Evolutionary conservation across 1,284 basidiomycete genomes (phyloP), one percentile per base, ranked within the genome.

Genomic region (Microbotryum intermedium): DNA sequence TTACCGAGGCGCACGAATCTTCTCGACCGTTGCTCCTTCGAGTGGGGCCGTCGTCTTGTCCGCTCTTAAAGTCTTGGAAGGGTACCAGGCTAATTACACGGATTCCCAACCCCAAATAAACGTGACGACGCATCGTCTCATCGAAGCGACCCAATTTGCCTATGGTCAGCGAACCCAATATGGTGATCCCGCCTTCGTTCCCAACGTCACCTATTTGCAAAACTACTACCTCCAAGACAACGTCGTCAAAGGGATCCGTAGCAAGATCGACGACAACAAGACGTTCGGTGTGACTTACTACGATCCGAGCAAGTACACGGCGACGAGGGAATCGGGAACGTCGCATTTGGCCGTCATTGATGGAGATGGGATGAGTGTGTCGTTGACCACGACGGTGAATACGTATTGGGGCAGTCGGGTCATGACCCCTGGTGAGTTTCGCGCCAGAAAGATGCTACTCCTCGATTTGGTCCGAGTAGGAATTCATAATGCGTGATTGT

Each of bases 311-410:
- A 69, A 70, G 57, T 74, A 74, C 50, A 61, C 66, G 21, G 67
- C 74, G 1, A 57, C 71, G 16, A 61, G 53, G 18, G 76, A 77
- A 54, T 59, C 65, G 21, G 77, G 77, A 4, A 78, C 77, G 8
- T 74, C 72, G 30, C 74, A 76, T 46, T 58, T 78, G 25, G 73
- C 74, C 18, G 73, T 72, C 2, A 73, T 74, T 4, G 77, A 77
- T 59, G 62, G 61, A 0, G 53, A 69, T 21, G 77, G 77, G 2
- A 73, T 74, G 65, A 73, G 75, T 2, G 70, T 78, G 50, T 73
- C 74, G 28, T 60, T 77, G 44, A 78, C 77, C 5, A 77, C 77
- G 2, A 78, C 77, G 0, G 72, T 77, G 62, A 76, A 77, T 65
- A 69, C 73, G 6, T 74, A 71, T 58, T 78, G 72, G 72, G 77